Evolutionary conservation across 306 rosid genomes (phyloP), one percentile per base, ranked within the genome.

Genomic region (Canavalia ensiformis): DNA sequence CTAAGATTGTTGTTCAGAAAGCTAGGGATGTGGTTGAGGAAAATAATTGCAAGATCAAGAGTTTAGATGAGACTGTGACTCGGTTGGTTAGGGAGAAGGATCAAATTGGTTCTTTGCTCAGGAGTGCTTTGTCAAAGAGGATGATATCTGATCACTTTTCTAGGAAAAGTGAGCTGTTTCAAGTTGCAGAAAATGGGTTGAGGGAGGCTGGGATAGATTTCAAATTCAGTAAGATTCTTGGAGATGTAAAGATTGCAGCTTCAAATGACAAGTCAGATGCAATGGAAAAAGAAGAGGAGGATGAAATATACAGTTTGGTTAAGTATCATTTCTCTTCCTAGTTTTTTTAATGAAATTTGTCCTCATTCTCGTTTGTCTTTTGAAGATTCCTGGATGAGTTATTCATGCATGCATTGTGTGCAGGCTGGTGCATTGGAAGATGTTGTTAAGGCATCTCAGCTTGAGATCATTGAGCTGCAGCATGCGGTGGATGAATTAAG

Each of bases 391-490:
- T 46, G 74, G 78, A 68, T 75, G 81, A 86, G 37, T 44, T 84
- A 50, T 79, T 74, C 79, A 10, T 75, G 59, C 25, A 10, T 83
- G 3, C 82, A 65, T 63, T 73, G 8, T 76, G 34, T 82, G 41
- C 85, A 95, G 99, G 98, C 99, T 75, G 94, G 94, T 83, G 97
- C 99, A 67, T 81, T 95, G 90, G 98, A 95, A 92, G 78, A 93
- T 85, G 94, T 95, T 47, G 98, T 95, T 6, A 93, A 92, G 91
- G 90, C 88, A 42, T 93, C 99, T 79, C 99, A 95, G 88, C 86
- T 93, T 80, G 99, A 95, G 88, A 95, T 95, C 83, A 91, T 93
- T 68, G 98, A 93, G 37, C 90, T 95, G 64, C 94, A 86, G 77
- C 97, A 93, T 85, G 81, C 91, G 51, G 90, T 80, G 81, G 95